These are phyloP conservation scores for Fraxinus angustifolia DNA, from an alignment of 305 asterid genomes.

Conservation along the genomic window DNA sequence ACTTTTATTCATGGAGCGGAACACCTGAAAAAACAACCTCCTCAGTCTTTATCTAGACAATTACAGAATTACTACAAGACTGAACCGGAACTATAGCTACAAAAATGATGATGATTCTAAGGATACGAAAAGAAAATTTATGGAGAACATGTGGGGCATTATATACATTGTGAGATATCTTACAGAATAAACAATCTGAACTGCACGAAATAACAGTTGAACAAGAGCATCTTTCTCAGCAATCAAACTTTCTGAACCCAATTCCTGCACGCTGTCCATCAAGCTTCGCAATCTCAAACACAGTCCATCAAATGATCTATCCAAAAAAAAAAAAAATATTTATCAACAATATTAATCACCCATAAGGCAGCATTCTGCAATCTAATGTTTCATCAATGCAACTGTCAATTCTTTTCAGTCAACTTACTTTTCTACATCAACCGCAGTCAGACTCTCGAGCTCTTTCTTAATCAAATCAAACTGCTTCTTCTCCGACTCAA, in stretches of 20 bases:
- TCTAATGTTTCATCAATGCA: not conserved
- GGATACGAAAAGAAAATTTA: not conserved
- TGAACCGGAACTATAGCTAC: not conserved
- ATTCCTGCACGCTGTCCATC: slow-evolving; percentile 43
- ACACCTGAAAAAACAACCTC: slow-evolving; percentile 54
- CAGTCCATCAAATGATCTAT: slow-evolving; percentile 55
- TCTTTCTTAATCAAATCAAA: slow-evolving; percentile 46
- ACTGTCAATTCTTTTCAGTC: not conserved
- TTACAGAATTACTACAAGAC: slow-evolving; percentile 4
- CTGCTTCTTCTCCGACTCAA: slow-evolving; percentile 29
- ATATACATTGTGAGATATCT: slow-evolving; percentile 23
- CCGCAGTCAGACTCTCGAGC: slow-evolving; percentile 47
- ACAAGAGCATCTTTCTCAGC: slow-evolving; percentile 56
- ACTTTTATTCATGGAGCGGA: slow-evolving; percentile 48
- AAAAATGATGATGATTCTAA: not conserved
- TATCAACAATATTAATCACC: slow-evolving; percentile 1
- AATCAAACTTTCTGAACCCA: slow-evolving; percentile 41
- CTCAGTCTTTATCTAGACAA: slow-evolving; percentile 14
- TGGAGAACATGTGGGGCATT: not conserved
- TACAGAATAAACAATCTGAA: slow-evolving; percentile 54
- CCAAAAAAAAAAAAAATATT: slow-evolving; percentile 19
- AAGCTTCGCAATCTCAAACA: slow-evolving; percentile 50
- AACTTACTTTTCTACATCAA: slow-evolving; percentile 63
- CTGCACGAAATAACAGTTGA: slow-evolving; percentile 47
- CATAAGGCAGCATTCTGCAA: not conserved